Evolutionary conservation across 441 rosid genomes (phyloP).

Genomic region (Adansonia grandidieri): DNA sequence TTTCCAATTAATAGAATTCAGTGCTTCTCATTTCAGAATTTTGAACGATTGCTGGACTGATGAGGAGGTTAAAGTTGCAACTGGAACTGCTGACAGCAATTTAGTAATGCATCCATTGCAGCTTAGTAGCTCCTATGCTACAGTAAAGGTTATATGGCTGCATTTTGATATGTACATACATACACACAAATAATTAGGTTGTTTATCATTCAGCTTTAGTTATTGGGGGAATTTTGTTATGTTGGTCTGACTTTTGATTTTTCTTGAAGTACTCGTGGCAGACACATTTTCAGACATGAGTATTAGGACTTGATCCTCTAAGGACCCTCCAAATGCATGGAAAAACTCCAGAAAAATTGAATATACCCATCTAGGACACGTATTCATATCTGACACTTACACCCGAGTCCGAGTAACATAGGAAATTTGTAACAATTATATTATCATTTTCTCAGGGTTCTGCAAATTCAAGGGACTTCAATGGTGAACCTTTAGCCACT

Average conservation of each 20-base stretch:
- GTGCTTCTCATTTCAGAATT: conserved; percentile 39
- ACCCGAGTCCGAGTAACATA: too few species aligned
- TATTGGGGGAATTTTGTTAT: not conserved
- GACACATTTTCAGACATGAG: too few species aligned
- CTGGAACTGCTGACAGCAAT: conserved; percentile 49
- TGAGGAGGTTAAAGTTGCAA: conserved; percentile 59
- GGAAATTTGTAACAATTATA: not conserved
- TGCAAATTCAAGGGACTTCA: conserved; percentile 46
- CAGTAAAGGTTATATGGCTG: conserved; percentile 46
- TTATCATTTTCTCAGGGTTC: conserved; percentile 50
- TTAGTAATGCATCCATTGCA: conserved; percentile 62
- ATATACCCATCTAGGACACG: too few species aligned
- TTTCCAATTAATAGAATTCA: not conserved
- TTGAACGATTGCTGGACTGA: conserved; percentile 53
- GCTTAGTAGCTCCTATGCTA: conserved; percentile 68
- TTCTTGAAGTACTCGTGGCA: too few species aligned
- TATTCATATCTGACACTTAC: too few species aligned
- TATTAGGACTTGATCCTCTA: too few species aligned
- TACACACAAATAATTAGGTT: not conserved
- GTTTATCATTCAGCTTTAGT: not conserved
- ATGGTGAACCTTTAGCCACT: conserved; percentile 78
- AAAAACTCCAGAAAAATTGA: too few species aligned
- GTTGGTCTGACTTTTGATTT: too few species aligned
- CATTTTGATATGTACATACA: not conserved
- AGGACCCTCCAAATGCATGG: too few species aligned